Percentiles rank a stretch among this genome's conserved stretches.
Conservation (phyloP, 345 rosid species). For the Eutrema japonicum region DNA sequence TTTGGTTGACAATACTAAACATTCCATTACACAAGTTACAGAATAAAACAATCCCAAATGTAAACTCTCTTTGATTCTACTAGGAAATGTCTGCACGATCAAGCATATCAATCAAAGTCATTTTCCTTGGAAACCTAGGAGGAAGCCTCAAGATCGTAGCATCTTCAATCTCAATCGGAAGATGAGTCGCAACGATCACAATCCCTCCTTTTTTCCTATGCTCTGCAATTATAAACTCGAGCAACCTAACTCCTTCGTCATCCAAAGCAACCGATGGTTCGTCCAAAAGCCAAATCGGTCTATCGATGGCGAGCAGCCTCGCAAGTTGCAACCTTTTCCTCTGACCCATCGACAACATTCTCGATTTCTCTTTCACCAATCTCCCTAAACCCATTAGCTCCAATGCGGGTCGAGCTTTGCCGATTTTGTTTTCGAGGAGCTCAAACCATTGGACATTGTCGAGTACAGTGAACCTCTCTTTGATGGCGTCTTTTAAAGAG, state of each 20-base stretch:
- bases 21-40: constrained; percentile 13
- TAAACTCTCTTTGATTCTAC: background rate
- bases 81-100: constrained; percentile 65
- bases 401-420: constrained; percentile 76
- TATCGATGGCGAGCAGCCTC: constrained; percentile 74
- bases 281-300: constrained; percentile 90
- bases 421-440: constrained; percentile 71
- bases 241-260: constrained; percentile 75
- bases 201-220: constrained; percentile 84
- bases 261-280: constrained; percentile 92
- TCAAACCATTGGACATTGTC: constrained; percentile 92
- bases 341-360: constrained; percentile 93
- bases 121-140: constrained; percentile 79
- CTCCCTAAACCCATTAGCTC: constrained; percentile 85
- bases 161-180: constrained; percentile 83
- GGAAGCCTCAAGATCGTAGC: constrained; percentile 80
- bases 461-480: constrained; percentile 65
- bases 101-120: constrained; percentile 81
- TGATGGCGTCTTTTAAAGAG: constrained; percentile 78
- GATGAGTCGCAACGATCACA: constrained; percentile 84
- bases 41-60: background rate
- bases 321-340: constrained; percentile 88
- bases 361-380: constrained; percentile 72
- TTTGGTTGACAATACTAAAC: background rate
- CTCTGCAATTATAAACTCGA: constrained; percentile 69